Percentiles rank a stretch among this genome's conserved stretches.
phyloP scores from a whole-genome alignment of 2,329 filamentous ascomycete genomes.

The Cyphellophora europaea region DNA sequence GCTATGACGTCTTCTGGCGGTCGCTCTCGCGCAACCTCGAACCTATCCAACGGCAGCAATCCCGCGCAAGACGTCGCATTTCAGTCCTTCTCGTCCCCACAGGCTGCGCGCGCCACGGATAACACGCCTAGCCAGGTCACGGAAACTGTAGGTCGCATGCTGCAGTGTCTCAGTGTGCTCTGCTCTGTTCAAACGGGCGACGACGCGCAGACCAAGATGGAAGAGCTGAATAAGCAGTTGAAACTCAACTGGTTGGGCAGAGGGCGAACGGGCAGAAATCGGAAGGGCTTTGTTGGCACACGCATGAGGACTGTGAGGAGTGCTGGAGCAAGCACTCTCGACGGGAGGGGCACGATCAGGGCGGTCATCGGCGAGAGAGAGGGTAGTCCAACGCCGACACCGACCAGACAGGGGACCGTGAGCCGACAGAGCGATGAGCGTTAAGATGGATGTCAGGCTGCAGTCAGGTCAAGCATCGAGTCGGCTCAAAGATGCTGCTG shows the following conservation, averaged over 20 bases:
- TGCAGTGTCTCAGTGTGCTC: constrained; percentile 90
- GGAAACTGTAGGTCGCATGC: constrained; percentile 87
- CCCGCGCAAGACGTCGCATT: constrained; percentile 32
- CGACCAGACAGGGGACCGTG: constrained; percentile 19
- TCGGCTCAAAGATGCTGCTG: too few species aligned
- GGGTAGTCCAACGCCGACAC: constrained; percentile 21
- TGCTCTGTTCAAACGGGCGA: constrained; percentile 66
- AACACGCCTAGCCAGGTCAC: constrained; percentile 65
- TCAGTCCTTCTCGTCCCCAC: constrained; percentile 31
- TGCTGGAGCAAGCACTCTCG: constrained; percentile 3
- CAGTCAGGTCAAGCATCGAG: too few species aligned
- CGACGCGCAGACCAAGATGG: constrained; percentile 66
- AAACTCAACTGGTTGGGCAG: constrained; percentile 96
- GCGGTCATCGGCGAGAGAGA: constrained; percentile 16
- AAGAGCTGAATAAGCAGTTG: constrained; percentile 72
- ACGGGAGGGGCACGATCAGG: constrained; percentile 4
- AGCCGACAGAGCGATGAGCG: constrained; percentile 14
- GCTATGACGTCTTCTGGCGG: constrained; percentile 48
- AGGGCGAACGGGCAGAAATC: constrained; percentile 78
- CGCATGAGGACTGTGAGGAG: constrained; percentile 27
- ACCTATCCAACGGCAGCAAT: constrained; percentile 52
- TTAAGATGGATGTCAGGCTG: too few species aligned
- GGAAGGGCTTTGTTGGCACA: constrained; percentile 78
- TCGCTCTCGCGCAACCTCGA: constrained; percentile 74
- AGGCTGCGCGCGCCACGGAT: constrained; percentile 25